phyloP scores from a whole-genome alignment of 108 stramenopile species.

The Fistulifera pelliculosa region DNA sequence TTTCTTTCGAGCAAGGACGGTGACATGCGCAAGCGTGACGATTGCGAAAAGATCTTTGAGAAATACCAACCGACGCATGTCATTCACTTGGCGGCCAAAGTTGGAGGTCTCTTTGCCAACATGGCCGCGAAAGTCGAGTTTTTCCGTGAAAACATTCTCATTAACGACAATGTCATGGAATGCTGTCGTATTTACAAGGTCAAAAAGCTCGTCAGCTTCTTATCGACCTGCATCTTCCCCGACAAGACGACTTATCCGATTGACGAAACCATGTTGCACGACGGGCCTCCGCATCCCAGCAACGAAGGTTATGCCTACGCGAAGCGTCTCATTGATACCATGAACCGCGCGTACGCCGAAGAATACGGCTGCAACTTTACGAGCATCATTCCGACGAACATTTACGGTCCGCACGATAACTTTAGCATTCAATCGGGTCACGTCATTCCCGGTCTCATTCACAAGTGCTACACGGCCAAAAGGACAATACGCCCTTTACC shows the following conservation, averaged over 20 bases:
- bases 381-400: constrained; percentile 96
- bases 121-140: constrained; percentile 94
- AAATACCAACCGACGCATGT: constrained; percentile 93
- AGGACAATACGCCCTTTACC: constrained; percentile 77
- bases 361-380: constrained; percentile 98
- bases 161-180: constrained; percentile 95
- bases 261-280: constrained; percentile 98
- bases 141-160: constrained; percentile 96
- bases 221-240: constrained; percentile 98
- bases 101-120: constrained; percentile 95
- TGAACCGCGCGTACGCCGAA: constrained; percentile 95
- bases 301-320: constrained; percentile 99
- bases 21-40: constrained; percentile 68
- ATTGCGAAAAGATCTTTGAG: constrained; percentile 89
- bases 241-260: constrained; percentile 99
- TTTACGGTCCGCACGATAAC: constrained; percentile 96
- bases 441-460: constrained; percentile 98
- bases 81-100: constrained; percentile 97
- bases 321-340: constrained; percentile 97
- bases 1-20: constrained; percentile 78
- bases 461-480: constrained; percentile 97
- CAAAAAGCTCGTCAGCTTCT: constrained; percentile 93
- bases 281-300: constrained; percentile 92
- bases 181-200: constrained; percentile 91
- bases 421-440: constrained; percentile 93